Conservation (phyloP, 768 basidiomycete species). For the Panaeolus papilionaceus region DNA sequence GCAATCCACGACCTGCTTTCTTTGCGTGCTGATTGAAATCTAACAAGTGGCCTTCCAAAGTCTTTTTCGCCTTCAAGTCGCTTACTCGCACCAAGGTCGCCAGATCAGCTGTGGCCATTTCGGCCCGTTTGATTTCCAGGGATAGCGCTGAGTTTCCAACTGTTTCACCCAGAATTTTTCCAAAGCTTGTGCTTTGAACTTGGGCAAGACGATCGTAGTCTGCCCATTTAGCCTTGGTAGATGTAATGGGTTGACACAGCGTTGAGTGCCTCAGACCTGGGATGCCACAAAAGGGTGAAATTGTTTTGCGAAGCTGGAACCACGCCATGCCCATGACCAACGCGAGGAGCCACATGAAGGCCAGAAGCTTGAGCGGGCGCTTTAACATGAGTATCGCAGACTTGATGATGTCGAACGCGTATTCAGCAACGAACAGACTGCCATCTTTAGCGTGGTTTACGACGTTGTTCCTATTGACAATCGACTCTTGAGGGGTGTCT, state of each 20-base stretch:
- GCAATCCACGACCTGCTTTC: constrained; percentile 62
- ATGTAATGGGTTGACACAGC: constrained; percentile 45
- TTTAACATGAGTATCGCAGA: constrained; percentile 57
- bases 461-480: constrained; percentile 33
- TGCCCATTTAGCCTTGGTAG: constrained; percentile 42
- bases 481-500: constrained; percentile 2
- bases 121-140: constrained; percentile 74
- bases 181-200: constrained; percentile 66
- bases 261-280: constrained; percentile 59
- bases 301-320: constrained; percentile 47
- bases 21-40: constrained; percentile 69
- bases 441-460: constrained; percentile 38
- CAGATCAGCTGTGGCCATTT: constrained; percentile 78
- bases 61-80: constrained; percentile 64
- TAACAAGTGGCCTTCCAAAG: constrained; percentile 54
- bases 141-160: constrained; percentile 65
- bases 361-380: constrained; percentile 58
- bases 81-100: constrained; percentile 67
- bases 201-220: constrained; percentile 69
- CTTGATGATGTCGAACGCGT: constrained; percentile 53
- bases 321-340: constrained; percentile 48
- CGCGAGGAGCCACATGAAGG: constrained; percentile 59
- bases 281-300: constrained; percentile 66
- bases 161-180: constrained; percentile 64
- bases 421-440: constrained; percentile 39